Conservation (phyloP, 2,329 filamentous ascomycete species). For the Fusarium humuli region DNA sequence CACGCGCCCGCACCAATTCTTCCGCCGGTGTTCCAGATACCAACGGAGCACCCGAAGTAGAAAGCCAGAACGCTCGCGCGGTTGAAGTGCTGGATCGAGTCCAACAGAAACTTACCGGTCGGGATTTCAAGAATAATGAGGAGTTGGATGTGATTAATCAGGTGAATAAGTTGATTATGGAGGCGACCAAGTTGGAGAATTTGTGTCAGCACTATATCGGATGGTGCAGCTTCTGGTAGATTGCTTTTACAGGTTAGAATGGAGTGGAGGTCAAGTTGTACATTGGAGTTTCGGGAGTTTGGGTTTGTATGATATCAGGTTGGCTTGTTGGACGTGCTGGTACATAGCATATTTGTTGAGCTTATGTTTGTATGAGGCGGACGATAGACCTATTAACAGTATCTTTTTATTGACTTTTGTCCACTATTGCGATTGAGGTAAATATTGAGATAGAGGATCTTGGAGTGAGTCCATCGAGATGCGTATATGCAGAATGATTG, state of each 20-base stretch:
- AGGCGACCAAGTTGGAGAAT: conserved; percentile 97
- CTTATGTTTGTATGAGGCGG: not conserved
- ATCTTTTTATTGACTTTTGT: not conserved
- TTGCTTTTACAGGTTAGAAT: too few relatives aligned
- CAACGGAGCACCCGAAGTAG: conserved; percentile 64
- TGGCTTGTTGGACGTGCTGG: conserved; percentile 22
- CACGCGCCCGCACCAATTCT: conserved; percentile 71
- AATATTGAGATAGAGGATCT: not conserved
- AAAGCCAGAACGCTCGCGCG: conserved; percentile 93
- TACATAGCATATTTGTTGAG: conserved; percentile 3
- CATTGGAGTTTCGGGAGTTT: conserved; percentile 37
- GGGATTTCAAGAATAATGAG: conserved; percentile 87
- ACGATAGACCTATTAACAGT: not conserved
- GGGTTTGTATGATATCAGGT: conserved; percentile 24
- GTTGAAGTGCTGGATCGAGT: conserved; percentile 92
- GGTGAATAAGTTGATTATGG: conserved; percentile 92
- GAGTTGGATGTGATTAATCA: conserved; percentile 88
- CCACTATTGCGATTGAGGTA: not conserved
- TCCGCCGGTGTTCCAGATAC: conserved; percentile 55
- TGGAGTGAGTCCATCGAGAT: not conserved
- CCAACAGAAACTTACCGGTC: conserved; percentile 93
- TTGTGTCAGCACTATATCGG: conserved; percentile 99
- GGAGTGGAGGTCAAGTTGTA: not conserved
- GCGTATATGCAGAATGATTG: too few relatives aligned
- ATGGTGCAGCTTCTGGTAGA: conserved; percentile 97